phyloP scores from a whole-genome alignment of 352 stramenopile species.

The Phytopythium aichiense region DNA sequence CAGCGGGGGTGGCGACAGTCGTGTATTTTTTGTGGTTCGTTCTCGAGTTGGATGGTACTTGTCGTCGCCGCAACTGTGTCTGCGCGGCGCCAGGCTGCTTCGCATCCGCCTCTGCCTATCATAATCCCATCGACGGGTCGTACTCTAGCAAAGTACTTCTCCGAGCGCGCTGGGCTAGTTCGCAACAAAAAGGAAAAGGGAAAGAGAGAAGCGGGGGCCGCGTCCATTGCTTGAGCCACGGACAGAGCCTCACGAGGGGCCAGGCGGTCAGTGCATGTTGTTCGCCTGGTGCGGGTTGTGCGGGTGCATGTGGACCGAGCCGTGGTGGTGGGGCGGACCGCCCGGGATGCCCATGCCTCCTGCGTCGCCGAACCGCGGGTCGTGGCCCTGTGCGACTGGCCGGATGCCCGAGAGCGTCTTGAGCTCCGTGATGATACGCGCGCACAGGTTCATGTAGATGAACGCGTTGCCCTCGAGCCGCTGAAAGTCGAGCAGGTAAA shows the following conservation, averaged over 20 bases:
- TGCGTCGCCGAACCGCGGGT: constrained; percentile 46
- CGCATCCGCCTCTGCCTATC: neutral
- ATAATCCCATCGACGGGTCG: neutral
- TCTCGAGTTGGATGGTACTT: neutral
- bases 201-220: neutral
- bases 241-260: neutral
- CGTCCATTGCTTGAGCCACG: neutral
- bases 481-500: constrained; percentile 99
- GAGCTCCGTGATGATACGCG: constrained; percentile 98
- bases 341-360: constrained; percentile 28
- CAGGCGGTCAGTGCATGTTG: neutral
- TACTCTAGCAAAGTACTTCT: neutral
- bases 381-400: constrained; percentile 42
- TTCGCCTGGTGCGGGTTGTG: constrained; percentile 22
- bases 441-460: constrained; percentile 99
- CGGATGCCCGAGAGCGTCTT: constrained; percentile 92
- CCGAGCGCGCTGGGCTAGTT: neutral
- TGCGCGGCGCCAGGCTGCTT: neutral
- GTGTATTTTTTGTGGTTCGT: neutral
- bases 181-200: neutral
- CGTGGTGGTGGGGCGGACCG: constrained; percentile 23
- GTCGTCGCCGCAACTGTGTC: neutral
- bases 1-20: neutral
- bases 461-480: constrained; percentile 95
- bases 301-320: constrained; percentile 49